Percentiles rank a stretch among this genome's conserved stretches.
Conservation (phyloP, 2,329 filamentous ascomycete genomes). For the Lecanosticta acicola region DNA sequence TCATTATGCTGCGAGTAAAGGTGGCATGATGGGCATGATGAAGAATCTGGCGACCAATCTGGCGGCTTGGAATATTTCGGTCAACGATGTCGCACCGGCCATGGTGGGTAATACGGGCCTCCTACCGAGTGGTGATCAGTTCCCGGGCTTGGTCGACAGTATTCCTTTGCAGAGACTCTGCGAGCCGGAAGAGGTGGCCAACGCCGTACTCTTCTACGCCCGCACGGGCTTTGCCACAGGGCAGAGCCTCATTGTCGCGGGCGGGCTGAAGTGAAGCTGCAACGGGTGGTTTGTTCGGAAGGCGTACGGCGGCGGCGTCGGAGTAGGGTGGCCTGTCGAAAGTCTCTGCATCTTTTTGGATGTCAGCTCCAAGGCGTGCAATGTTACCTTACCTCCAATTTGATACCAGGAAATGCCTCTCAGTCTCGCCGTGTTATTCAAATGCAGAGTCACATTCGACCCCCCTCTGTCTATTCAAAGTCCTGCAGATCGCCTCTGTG, state of each 20-base stretch:
- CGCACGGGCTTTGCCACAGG: conserved; percentile 45
- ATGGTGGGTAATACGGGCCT: conserved; percentile 55
- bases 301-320: too few relatives aligned
- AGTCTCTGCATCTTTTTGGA: too few relatives aligned
- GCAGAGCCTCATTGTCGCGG: conserved; percentile 22
- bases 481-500: background rate
- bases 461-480: background rate
- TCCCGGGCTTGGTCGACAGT: conserved; percentile 52
- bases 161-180: conserved; percentile 55
- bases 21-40: conserved; percentile 58
- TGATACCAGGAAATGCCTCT: too few relatives aligned
- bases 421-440: too few relatives aligned
- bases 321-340: too few relatives aligned
- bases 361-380: too few relatives aligned
- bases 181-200: conserved; percentile 53
- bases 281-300: too few relatives aligned
- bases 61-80: conserved; percentile 56
- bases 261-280: conserved; percentile 23
- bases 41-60: conserved; percentile 57
- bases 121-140: conserved; percentile 49
- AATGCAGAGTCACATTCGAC: too few relatives aligned
- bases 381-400: too few relatives aligned
- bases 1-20: conserved; percentile 27
- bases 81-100: conserved; percentile 63
- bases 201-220: conserved; percentile 54